Evolutionary conservation across 2,329 filamentous ascomycete species (phyloP), one percentile per base, ranked within the genome.

Genomic region (Salinomyces thailandicus): DNA sequence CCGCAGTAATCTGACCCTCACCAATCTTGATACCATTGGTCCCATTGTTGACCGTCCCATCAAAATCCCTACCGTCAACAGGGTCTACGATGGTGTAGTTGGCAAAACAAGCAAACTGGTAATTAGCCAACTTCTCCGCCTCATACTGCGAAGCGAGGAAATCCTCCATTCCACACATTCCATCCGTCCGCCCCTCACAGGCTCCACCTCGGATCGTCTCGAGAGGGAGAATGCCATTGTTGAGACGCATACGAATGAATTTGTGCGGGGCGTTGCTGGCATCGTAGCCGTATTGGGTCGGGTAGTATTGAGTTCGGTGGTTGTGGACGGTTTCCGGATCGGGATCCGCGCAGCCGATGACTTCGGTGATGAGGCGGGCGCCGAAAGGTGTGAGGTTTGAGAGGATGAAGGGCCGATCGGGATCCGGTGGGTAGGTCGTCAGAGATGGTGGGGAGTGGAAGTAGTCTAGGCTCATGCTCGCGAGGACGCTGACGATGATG

Each of bases 331-430:
- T 51, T 4, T 47, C 47, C 0, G 72, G 67, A 31, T 63, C 39
- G 1, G 60, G 33, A 0, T 43, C 37, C 3, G 59, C 54, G 46
- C 72, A 75, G 20, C 67, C 70, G 44, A 74, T 69, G 18, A 73
- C 62, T 53, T 76, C 72, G 2, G 72, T 72, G 30, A 72, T 59
- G 18, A 76, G 60, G 13, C 68, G 63, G 3, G 63, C 71, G 15
- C 68, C 71, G 42, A 75, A 75, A 1, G 72, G 72, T 0, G 70
- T 72, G 35, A 75, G 46, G 31, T 68, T 51, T 2, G 64, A 69
- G 6, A 75, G 57, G 17, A 62, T 56, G 54, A 73, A 74, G 32
- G 61, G 62, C 2, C 67, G 60, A 14, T 67, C 47, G 15, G 61
- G 57, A 48, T 62, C 55, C 3, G 61, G 65, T 14, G 65, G 66